Evolutionary conservation across 208 protist species (phyloP), one percentile per base, ranked within the genome.

Genomic region (Spongospora subterranea): DNA sequence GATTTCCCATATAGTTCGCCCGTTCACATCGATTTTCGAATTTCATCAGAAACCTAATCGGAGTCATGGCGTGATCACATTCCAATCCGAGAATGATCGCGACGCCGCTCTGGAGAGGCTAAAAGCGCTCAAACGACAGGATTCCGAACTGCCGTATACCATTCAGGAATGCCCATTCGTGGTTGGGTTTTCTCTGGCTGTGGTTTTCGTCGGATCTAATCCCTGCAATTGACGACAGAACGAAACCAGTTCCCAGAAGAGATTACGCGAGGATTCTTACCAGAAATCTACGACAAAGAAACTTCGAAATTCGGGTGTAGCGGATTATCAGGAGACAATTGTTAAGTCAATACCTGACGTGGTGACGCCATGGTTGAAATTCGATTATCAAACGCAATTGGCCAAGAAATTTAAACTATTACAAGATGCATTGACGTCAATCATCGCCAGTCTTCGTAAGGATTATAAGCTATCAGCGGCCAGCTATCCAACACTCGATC

Each of bases 1-100:
- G 54, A 65, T 17, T 17, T 82, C 40, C 17, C 6, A 82, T 45
- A 29, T 29, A 6, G 50, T 24, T 60, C 50, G 6, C 50, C 24
- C 50, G 6, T 60, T 60, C 13, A 60, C 13, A 24, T 29, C 6
- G 50, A 24, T 24, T 6, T 82, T 82, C 71, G 6, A 35, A 82
- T 35, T 13, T 82, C 35, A 45, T 20, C 71, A 82, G 71, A 82
- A 82, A 82, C 71, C n/a, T 6, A 82, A 82, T n/a, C 71, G 71
- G 6, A n/a, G 35, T 35, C 6, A 20, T 35, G 71, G 71, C 11
- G 6, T 82, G 11, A n/a, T 82, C n/a, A 39, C 71, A 6, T 82
- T 82, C 71, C 17, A 82, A 82, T 45, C 71, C 17, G 71, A 82
- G 35, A 6, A 82, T 6, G 71, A 6, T 13, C n/a, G 40, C 17